A percentile compares a stretch with the other conserved stretches of the same genome.
Conservation (phyloP, 2,329 filamentous ascomycete species). For the Byssothecium circinans region DNA sequence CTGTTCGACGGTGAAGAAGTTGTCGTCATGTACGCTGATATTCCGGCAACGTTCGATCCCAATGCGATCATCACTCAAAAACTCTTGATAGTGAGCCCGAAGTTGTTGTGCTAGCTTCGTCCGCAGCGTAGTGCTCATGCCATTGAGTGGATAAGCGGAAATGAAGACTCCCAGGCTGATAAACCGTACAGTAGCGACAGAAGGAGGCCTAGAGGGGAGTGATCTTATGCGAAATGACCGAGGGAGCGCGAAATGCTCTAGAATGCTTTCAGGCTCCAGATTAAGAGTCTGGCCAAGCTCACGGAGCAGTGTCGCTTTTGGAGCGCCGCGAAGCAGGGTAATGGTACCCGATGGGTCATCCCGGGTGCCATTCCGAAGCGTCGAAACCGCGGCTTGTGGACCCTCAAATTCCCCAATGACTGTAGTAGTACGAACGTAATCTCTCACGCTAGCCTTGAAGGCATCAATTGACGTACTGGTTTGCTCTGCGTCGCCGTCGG, state of each 20-base stretch:
- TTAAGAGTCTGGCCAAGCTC: too few relatives aligned
- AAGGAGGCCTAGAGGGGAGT: neutral
- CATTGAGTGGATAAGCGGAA: neutral
- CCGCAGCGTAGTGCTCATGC: neutral
- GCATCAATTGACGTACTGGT: too few relatives aligned
- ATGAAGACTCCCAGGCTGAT: neutral
- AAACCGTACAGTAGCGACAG: neutral
- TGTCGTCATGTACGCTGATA: neutral
- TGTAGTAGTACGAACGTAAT: too few relatives aligned
- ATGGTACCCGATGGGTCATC: too few relatives aligned
- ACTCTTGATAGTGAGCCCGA: neutral
- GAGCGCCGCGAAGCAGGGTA: too few relatives aligned
- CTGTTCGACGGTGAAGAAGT: neutral
- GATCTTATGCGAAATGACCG: neutral
- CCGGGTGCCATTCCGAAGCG: too few relatives aligned
- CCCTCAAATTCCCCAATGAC: too few relatives aligned
- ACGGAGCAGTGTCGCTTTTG: too few relatives aligned
- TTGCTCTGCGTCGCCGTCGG: too few relatives aligned
- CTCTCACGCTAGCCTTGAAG: too few relatives aligned
- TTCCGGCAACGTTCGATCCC: neutral
- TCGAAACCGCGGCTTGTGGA: too few relatives aligned
- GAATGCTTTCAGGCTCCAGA: too few relatives aligned
- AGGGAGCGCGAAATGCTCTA: neutral
- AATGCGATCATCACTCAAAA: neutral
- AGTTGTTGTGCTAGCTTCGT: neutral